Evolutionary conservation across 345 rosid genomes (phyloP), one percentile per base, ranked within the genome.

Genomic region (Cardamine occulta): DNA sequence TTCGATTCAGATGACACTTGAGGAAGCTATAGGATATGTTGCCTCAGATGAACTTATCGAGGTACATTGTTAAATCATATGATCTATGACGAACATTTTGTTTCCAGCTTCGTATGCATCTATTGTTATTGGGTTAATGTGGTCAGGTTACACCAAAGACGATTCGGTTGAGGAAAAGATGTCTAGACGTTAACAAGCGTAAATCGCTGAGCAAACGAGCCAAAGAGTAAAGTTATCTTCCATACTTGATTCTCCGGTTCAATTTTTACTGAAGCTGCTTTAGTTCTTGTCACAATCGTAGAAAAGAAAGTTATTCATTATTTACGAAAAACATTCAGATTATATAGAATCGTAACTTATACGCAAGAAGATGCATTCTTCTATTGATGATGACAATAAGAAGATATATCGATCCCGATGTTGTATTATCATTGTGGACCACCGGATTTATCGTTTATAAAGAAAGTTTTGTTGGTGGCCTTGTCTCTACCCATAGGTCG

Each of bases 41-140:
- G 99, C 93, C 42, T 82, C 97, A 13, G 99, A 92, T 84, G 99
- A 92, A 80, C 96, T 92, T 73, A 95, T 95, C 59, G 99, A 95
- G 91, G 99, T 89, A 82, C 65, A 63, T 75, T 62, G 14, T 19
- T 28, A 68, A n/a, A 40, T 37, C 42, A 53, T 21, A 39, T 73
- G 14, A 10, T 57, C 37, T 49, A 26, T 40, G 12, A 9, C 0
- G 11, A 21, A 62, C 13, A 14, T 34, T 13, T 66, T 72, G 68
- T 28, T 66, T 51, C 35, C 13, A 44, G 31, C 23, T 34, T 39
- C 57, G 7, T 54, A 45, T 58, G 47, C 32, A 51, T 64, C 3
- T 19, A 8, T 44, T 67, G 54, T 23, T 49, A 14, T 60, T 69
- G 49, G 6, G 34, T 53, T 6, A 14, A 29, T 74, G 84, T 63